Evolutionary conservation across 805 yeast species (phyloP).

Genomic region (Lipomyces kockii): DNA sequence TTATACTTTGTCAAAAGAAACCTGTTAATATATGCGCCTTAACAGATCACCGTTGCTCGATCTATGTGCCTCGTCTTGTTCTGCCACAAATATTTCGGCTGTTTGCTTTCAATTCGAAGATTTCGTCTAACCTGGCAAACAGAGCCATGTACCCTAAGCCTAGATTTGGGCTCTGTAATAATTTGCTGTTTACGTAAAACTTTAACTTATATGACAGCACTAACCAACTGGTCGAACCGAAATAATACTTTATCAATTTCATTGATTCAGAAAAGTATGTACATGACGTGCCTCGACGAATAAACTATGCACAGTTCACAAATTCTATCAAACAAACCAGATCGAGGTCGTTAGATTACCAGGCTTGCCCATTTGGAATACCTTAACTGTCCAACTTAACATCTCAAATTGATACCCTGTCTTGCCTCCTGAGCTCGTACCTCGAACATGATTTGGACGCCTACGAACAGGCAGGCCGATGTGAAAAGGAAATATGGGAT

Average conservation of each 20-base stretch:
- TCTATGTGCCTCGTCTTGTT: conserved; percentile 3
- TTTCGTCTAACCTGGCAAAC: background rate
- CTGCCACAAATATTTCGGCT: background rate
- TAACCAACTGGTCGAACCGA: too few relatives aligned
- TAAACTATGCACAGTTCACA: background rate
- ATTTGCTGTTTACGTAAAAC: too few relatives aligned
- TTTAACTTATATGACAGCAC: background rate
- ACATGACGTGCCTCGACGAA: background rate
- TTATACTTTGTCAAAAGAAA: background rate
- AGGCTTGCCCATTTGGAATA: background rate
- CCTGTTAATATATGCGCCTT: background rate
- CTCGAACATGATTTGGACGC: conserved; percentile 93
- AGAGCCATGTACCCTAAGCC: background rate
- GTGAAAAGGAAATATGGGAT: conserved; percentile 59
- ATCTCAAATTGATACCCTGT: conserved; percentile 78
- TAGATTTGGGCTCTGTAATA: background rate
- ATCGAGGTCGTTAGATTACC: background rate
- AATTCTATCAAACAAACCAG: background rate
- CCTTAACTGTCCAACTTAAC: conserved; percentile 48
- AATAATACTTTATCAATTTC: background rate
- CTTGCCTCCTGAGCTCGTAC: conserved; percentile 84
- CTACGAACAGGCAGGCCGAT: conserved; percentile 73
- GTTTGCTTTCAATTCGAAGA: background rate
- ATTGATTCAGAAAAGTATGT: background rate
- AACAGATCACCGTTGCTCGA: background rate